Percentiles rank a stretch among this genome's conserved stretches.
phyloP scores from a whole-genome alignment of 352 stramenopile species.

The Pythium vanterpoolii region DNA sequence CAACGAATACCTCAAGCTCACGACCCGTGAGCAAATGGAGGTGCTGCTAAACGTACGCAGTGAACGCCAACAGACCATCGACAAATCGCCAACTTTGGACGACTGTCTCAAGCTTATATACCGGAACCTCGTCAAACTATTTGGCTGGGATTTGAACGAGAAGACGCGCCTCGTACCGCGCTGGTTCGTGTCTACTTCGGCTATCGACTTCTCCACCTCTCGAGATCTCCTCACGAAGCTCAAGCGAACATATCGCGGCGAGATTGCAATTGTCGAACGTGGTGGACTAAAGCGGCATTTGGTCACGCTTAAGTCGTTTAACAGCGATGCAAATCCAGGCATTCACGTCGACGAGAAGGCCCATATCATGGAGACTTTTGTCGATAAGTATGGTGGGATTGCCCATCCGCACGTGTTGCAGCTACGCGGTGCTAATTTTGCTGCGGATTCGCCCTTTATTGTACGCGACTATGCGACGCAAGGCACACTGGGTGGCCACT shows the following conservation, averaged over 20 bases:
- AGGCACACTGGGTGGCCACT: constrained; percentile 46
- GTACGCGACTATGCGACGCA: constrained; percentile 63
- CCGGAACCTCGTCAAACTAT: constrained; percentile 38
- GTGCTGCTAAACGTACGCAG: constrained; percentile 57
- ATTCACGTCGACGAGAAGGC: constrained; percentile 42
- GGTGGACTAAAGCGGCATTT: constrained; percentile 32
- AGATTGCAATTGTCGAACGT: constrained; percentile 28
- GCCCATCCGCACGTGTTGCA: constrained; percentile 57
- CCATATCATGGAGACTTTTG: constrained; percentile 43
- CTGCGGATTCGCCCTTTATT: constrained; percentile 39
- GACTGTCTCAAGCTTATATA: constrained; percentile 69
- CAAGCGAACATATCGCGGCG: constrained; percentile 48
- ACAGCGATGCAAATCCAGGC: constrained; percentile 28
- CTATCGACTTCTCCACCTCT: constrained; percentile 49
- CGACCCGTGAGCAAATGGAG: constrained; percentile 46
- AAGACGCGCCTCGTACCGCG: constrained; percentile 42
- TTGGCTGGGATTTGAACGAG: constrained; percentile 33
- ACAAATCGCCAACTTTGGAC: constrained; percentile 45
- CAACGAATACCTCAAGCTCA: constrained; percentile 42
- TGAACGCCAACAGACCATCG: constrained; percentile 24
- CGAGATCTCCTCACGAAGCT: constrained; percentile 30
- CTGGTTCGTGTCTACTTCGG: constrained; percentile 51
- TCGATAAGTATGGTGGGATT: constrained; percentile 45
- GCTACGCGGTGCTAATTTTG: constrained; percentile 59
- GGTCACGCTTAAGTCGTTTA: constrained; percentile 59